phyloP scores from a whole-genome alignment of 2,329 filamentous ascomycete genomes.

The Cercospora beticola region DNA sequence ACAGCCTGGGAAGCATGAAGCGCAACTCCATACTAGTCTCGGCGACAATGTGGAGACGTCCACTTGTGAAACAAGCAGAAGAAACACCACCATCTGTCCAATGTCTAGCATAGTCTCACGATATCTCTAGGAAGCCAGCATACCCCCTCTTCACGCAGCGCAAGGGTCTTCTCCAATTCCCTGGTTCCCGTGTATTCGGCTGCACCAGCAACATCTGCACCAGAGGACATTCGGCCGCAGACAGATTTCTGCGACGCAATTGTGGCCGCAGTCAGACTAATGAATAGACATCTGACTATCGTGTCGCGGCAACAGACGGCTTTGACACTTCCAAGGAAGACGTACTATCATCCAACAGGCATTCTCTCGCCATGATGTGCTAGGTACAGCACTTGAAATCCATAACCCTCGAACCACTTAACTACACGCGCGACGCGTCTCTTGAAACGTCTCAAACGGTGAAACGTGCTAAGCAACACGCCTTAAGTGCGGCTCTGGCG shows the following conservation, averaged over 20 bases:
- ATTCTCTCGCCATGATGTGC: neutral
- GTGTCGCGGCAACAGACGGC: neutral
- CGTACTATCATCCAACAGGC: neutral
- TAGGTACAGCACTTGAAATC: no score
- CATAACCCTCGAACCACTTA: neutral
- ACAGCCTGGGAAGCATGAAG: neutral
- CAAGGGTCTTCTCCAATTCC: neutral
- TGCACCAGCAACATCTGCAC: neutral
- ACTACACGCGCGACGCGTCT: neutral
- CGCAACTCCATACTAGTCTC: neutral
- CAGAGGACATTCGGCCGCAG: neutral
- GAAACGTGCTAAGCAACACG: neutral
- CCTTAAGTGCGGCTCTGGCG: neutral
- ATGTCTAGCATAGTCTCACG: neutral
- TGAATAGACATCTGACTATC: neutral
- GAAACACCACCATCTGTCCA: neutral
- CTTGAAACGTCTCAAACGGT: neutral
- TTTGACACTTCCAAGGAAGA: neutral
- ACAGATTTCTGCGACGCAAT: neutral
- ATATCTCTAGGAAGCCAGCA: neutral
- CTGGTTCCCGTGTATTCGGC: neutral
- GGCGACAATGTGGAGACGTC: neutral
- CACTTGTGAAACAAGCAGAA: neutral
- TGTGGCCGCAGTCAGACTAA: neutral
- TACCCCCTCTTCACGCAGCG: neutral